These are phyloP conservation scores for Penicillium vulpinum DNA, from an alignment of 2,329 filamentous ascomycete species.

Conservation along the genomic window DNA sequence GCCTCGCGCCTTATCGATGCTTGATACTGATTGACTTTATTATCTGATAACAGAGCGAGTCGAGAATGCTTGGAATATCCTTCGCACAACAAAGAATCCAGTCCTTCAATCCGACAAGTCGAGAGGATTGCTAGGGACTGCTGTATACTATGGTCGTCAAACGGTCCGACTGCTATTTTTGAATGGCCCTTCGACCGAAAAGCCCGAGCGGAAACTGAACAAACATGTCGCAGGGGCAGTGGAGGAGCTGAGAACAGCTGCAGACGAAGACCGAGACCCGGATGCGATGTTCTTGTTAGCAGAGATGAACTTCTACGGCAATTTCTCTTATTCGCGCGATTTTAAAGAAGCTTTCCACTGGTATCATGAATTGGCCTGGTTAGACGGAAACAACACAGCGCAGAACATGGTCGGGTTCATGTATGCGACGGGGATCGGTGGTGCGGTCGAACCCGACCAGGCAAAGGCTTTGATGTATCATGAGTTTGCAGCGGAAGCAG, in stretches of 20 bases:
- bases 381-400: conserved; percentile 84
- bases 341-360: conserved; percentile 75
- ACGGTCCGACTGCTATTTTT: conserved; percentile 65
- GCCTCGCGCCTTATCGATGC: background rate
- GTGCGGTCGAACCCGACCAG: conserved; percentile 78
- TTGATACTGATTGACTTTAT: conserved; percentile 10
- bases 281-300: conserved; percentile 88
- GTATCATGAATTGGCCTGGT: conserved; percentile 74
- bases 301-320: conserved; percentile 96
- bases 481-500: conserved; percentile 83
- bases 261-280: conserved; percentile 55
- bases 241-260: conserved; percentile 59
- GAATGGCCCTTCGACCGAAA: conserved; percentile 57
- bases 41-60: conserved; percentile 31
- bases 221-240: conserved; percentile 58
- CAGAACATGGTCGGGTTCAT: conserved; percentile 95
- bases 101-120: conserved; percentile 46
- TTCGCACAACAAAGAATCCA: conserved; percentile 31
- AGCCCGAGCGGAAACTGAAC: conserved; percentile 38
- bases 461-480: conserved; percentile 91
- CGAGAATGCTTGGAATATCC: conserved; percentile 31
- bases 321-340: conserved; percentile 82
- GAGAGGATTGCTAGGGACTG: conserved; percentile 58
- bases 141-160: conserved; percentile 62
- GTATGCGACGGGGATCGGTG: conserved; percentile 89